Percentiles rank a stretch among this genome's conserved stretches.
phyloP scores from a whole-genome alignment of 179 eudicot species.

The Beta macrorhiza region DNA sequence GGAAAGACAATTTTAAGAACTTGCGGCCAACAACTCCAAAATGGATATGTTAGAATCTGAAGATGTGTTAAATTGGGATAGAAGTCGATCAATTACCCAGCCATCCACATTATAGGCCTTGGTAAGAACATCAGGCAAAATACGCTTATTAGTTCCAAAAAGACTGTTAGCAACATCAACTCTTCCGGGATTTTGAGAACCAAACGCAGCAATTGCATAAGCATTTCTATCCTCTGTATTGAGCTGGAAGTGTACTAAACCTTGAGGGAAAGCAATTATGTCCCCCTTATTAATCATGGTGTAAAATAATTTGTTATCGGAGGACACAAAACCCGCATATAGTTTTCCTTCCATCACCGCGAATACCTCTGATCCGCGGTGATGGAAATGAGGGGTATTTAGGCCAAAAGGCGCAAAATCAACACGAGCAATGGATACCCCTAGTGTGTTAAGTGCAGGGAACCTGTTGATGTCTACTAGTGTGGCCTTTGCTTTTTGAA shows the following conservation, averaged over 20 bases:
- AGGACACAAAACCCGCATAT: constrained; percentile 3
- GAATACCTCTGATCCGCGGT: constrained; percentile 5
- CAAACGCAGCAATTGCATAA: constrained; percentile 11
- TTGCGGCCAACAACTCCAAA: too few relatives aligned
- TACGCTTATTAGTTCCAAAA: background rate
- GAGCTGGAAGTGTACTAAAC: background rate
- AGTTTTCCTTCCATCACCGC: background rate
- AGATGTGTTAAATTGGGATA: too few relatives aligned
- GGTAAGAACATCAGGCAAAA: too few relatives aligned
- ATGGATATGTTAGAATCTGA: too few relatives aligned
- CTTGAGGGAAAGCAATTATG: constrained; percentile 10
- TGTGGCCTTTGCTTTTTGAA: background rate
- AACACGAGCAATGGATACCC: background rate
- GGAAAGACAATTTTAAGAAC: too few relatives aligned
- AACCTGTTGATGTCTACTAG: background rate
- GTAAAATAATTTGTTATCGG: background rate
- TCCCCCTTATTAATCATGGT: constrained; percentile 3
- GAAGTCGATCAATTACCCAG: too few relatives aligned
- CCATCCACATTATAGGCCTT: too few relatives aligned
- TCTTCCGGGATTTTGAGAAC: constrained; percentile 15
- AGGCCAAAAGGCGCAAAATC: constrained; percentile 2
- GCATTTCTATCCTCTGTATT: background rate
- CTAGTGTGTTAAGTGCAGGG: constrained; percentile 13
- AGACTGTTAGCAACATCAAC: background rate
- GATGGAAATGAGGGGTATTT: constrained; percentile 17